phyloP scores from a whole-genome alignment of 2,329 filamentous ascomycete species.

The Botrytis medusae region DNA sequence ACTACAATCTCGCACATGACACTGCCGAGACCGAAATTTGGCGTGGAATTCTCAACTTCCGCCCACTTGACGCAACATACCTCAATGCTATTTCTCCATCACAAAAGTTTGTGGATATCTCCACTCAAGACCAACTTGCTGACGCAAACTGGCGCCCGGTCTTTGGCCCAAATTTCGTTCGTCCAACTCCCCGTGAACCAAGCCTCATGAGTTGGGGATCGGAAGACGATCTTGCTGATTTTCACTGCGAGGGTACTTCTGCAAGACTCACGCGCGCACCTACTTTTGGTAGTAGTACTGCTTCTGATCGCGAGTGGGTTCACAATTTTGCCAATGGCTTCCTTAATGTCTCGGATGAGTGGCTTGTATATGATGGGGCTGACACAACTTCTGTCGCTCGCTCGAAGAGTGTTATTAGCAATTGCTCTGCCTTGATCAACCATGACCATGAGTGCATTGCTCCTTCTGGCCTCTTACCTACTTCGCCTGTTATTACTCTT shows the following conservation, averaged over 20 bases:
- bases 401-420: background rate
- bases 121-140: background rate
- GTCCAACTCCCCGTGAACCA: background rate
- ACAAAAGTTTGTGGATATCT: too few relatives aligned
- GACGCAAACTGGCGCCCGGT: background rate
- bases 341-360: background rate
- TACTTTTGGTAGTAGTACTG: background rate
- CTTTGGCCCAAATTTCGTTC: background rate
- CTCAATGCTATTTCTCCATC: too few relatives aligned
- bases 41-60: background rate
- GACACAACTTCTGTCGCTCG: background rate
- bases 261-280: background rate
- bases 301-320: background rate
- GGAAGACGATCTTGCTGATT: background rate
- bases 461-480: background rate
- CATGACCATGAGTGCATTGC: background rate
- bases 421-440: background rate
- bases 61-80: background rate
- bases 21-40: background rate
- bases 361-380: background rate
- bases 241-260: background rate
- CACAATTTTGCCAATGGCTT: background rate
- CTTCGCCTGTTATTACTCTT: background rate
- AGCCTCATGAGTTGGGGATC: background rate
- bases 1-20: background rate